Evolutionary conservation across 495 filamentous ascomycete genomes (phyloP).

Genomic region (Aspergillus affinis): DNA sequence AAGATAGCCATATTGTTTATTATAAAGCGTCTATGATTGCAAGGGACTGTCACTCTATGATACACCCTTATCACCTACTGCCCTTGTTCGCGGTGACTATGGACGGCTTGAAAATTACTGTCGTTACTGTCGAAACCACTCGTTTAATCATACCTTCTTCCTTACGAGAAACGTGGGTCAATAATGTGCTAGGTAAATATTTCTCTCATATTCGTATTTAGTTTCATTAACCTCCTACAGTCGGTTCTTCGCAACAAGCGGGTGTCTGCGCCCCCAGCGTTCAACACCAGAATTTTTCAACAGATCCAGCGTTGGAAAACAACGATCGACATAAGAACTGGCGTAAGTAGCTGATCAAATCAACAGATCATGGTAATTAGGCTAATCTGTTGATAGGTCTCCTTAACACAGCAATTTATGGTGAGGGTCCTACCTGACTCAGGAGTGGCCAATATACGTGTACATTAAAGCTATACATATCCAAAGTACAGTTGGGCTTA

Average conservation of each 20-base stretch:
- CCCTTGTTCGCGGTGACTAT: neutral
- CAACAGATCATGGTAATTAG: neutral
- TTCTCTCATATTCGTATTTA: too few species aligned
- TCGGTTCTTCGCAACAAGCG: too few species aligned
- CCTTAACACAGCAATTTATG: neutral
- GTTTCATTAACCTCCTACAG: too few species aligned
- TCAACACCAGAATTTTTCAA: neutral
- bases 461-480: too few species aligned
- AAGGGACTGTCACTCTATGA: too few species aligned
- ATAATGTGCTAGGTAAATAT: too few species aligned
- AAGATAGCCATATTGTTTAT: too few species aligned
- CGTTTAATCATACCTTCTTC: too few species aligned
- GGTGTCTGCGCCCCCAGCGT: neutral
- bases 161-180: too few species aligned
- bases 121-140: neutral
- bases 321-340: neutral
- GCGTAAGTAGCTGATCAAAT: neutral
- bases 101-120: neutral
- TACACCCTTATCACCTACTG: too few species aligned
- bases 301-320: neutral
- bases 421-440: neutral
- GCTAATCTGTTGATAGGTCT: neutral
- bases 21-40: too few species aligned
- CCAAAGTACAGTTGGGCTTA: too few species aligned
- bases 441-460: neutral